A percentile compares a stretch with the other conserved stretches of the same genome.
phyloP scores from a whole-genome alignment of 306 rosid species.

The Alnus glutinosa region DNA sequence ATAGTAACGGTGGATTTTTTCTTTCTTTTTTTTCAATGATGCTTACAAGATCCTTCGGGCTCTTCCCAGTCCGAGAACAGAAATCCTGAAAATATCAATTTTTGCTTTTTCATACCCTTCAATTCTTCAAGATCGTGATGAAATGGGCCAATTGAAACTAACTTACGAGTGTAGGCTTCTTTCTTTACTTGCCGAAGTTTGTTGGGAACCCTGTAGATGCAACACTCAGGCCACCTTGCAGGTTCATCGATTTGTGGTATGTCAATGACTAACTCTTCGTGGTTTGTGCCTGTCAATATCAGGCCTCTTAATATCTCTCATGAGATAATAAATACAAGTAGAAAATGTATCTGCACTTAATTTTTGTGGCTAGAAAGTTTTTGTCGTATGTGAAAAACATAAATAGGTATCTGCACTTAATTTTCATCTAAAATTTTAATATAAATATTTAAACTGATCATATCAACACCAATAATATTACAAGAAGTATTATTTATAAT shows the following conservation, averaged over 20 bases:
- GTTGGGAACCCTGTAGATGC: constrained; percentile 16
- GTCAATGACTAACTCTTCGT: background rate
- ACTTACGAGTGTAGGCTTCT: constrained; percentile 21
- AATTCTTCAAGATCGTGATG: background rate
- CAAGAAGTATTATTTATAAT: too few relatives aligned
- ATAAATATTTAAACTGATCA: too few relatives aligned
- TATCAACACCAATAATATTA: too few relatives aligned
- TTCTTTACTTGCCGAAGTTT: constrained; percentile 17
- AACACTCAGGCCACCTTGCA: background rate
- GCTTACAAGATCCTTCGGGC: background rate
- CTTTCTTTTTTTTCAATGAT: background rate
- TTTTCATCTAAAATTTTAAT: too few relatives aligned
- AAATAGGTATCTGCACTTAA: too few relatives aligned
- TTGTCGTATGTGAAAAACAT: too few relatives aligned
- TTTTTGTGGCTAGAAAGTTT: too few relatives aligned
- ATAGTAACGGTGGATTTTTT: background rate
- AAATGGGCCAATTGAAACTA: constrained; percentile 30
- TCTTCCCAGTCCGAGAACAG: background rate
- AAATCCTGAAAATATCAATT: background rate
- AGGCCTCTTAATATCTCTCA: too few relatives aligned
- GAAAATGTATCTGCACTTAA: too few relatives aligned
- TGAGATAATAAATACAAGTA: too few relatives aligned
- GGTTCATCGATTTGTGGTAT: background rate
- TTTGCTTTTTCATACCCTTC: constrained; percentile 2
- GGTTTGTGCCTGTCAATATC: too few relatives aligned